These are phyloP conservation scores for Pleurotus djamor DNA, from an alignment of 768 basidiomycete species.

Conservation along the genomic window DNA sequence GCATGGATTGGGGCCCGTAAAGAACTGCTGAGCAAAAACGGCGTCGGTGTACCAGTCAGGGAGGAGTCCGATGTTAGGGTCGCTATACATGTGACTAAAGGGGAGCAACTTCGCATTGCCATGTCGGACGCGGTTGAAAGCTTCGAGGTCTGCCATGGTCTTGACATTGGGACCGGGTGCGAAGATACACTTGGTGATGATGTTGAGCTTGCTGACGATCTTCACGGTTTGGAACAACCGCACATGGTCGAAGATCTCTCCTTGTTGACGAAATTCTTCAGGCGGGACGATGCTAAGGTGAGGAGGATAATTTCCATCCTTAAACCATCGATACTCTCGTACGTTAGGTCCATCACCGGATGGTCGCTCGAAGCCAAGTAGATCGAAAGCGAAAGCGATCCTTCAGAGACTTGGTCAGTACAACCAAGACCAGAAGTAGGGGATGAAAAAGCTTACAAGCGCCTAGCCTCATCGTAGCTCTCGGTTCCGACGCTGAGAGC, in stretches of 20 bases:
- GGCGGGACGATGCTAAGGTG: slow-evolving; percentile 15
- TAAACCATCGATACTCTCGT: slow-evolving; percentile 12
- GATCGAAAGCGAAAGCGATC: not conserved
- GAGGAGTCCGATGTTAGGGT: slow-evolving; percentile 21
- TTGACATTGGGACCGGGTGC: slow-evolving; percentile 3
- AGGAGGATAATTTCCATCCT: slow-evolving; percentile 16
- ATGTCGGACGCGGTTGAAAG: slow-evolving; percentile 11
- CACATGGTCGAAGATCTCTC: slow-evolving; percentile 14
- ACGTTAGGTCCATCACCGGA: slow-evolving; percentile 2
- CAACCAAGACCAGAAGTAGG: not conserved
- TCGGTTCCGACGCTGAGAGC: not conserved
- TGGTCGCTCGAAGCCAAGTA: not conserved
- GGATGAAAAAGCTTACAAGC: not conserved
- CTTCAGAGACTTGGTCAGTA: not conserved
- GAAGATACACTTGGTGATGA: not conserved
- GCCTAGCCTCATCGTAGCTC: slow-evolving; percentile 1
- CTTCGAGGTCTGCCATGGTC: slow-evolving; percentile 16
- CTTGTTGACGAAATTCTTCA: not conserved
- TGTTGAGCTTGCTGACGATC: not conserved
- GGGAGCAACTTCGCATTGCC: not conserved
- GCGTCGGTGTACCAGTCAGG: slow-evolving; percentile 27
- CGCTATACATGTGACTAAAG: slow-evolving; percentile 16
- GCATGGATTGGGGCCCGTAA: slow-evolving; percentile 25
- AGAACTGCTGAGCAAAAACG: slow-evolving; percentile 25
- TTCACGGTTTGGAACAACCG: slow-evolving; percentile 11